Conservation (phyloP, 129 eudicot genomes). For the Artemisia tridentata region DNA sequence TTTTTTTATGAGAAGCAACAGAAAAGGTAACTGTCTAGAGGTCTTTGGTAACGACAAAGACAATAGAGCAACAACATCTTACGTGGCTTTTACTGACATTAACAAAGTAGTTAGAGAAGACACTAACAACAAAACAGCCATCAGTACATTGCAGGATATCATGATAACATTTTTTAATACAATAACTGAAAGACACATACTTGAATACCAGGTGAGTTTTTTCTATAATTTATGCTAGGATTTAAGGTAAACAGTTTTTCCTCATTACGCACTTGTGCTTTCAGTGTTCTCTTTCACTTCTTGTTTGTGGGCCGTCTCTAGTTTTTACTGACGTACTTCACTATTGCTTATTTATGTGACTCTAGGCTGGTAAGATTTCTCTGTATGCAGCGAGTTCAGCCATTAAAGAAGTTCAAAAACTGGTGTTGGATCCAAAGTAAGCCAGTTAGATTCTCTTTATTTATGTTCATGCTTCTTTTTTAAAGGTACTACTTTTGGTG, state of each 20-base stretch:
- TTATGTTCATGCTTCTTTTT: constrained; percentile 3
- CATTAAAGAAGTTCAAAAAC: constrained; percentile 84
- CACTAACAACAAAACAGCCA: no score
- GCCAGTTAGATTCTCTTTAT: constrained; percentile 32
- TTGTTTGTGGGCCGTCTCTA: constrained; percentile 9
- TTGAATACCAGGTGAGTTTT: no score
- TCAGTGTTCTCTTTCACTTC: constrained; percentile 5
- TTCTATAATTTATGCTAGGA: no score
- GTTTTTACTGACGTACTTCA: constrained; percentile 3
- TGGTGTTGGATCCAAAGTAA: constrained; percentile 98
- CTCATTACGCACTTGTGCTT: constrained; percentile 5
- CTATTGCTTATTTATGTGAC: constrained; percentile 12
- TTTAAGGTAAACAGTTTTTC: constrained; percentile 48
- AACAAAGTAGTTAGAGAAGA: no score
- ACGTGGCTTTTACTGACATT: no score
- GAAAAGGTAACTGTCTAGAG: no score
- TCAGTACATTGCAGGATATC: no score
- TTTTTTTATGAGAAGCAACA: no score
- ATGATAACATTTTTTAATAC: no score
- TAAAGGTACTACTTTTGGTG: constrained; percentile 8
- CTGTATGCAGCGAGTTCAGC: constrained; percentile 94
- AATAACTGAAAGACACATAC: no score
- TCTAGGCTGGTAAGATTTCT: constrained; percentile 91
- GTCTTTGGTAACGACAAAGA: no score
- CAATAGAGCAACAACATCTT: no score